phyloP scores from a whole-genome alignment of 2,329 filamentous ascomycete genomes.

The Fusarium nodosum region DNA sequence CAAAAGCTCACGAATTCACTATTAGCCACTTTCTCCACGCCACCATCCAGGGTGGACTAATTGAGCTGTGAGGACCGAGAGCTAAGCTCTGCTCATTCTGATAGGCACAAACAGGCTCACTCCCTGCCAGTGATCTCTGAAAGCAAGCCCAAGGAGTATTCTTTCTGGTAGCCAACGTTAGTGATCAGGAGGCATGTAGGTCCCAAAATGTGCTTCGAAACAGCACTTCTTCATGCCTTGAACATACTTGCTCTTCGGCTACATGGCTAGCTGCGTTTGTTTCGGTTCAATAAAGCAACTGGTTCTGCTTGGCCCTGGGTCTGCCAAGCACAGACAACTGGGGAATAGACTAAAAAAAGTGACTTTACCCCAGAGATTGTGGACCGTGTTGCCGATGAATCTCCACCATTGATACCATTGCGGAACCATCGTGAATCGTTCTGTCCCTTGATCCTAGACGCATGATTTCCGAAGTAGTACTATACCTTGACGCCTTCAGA shows the following conservation, averaged over 20 bases:
- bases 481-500: not conserved
- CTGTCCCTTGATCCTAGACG: not conserved
- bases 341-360: constrained; percentile 10
- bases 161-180: not conserved
- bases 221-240: not conserved
- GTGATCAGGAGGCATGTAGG: not conserved
- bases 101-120: not conserved
- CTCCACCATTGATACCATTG: constrained; percentile 1
- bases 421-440: constrained; percentile 1
- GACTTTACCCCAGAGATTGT: constrained; percentile 1
- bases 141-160: not conserved
- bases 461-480: not conserved
- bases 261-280: not conserved
- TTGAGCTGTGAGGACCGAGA: not conserved
- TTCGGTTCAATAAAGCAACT: not conserved
- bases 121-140: too few relatives aligned
- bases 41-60: not conserved
- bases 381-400: not conserved
- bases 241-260: not conserved
- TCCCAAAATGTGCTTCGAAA: not conserved
- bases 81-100: not conserved
- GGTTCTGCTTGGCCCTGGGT: not conserved
- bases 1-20: not conserved
- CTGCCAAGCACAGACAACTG: constrained; percentile 6
- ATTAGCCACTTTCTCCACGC: not conserved